Evolutionary conservation across 371 early-diverging fungal species (phyloP), one percentile per base, ranked within the genome.

Genomic region (Mucor indicus): DNA sequence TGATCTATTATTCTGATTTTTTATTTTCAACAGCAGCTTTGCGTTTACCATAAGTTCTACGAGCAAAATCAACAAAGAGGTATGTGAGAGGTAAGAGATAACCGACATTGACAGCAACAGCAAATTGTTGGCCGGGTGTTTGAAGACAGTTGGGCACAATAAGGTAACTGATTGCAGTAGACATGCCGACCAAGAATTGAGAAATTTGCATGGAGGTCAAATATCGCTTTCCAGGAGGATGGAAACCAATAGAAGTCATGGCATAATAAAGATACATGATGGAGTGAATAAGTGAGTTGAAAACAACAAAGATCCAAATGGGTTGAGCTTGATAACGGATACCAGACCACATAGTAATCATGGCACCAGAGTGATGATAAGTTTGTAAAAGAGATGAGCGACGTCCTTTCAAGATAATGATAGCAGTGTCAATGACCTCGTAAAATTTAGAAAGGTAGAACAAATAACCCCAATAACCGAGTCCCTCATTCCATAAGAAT

Each of bases 191-290:
- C 31, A 92, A 49, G 75, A 94, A 94, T 70, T 94, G 94, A 35
- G 85, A 78, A 60, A 94, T 91, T 66, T 94, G 93, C 75, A 90
- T 83, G 35, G 79, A 74, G 15, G 93, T 93, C 52, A 94, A 69
- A 62, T 87, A 84, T 55, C 85, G 81, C 71, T 94, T 93, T 48
- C 87, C 86, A 8, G 89, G 91, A 24, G 90, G 91, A 52, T 78
- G 81, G 30, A 89, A 57, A 19, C 91, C 91, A 19, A 89, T 52
- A 19, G 82, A 84, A 11, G 91, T 90, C 44, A 83, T 67, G 21
- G 88, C 83, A 46, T 92, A 94, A 74, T 93, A 93, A 40, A 72
- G 64, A 69, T 94, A 94, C 94, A 94, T 94, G 75, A 92, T 66
- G 48, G 93, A 83, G 67, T 94, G 95, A 44, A 94, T 88, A 53